A percentile compares a stretch with the other conserved stretches of the same genome.
These are phyloP conservation scores for Cicer pinnatifidum DNA, from an alignment of 306 rosid genomes.

Conservation along the genomic window DNA sequence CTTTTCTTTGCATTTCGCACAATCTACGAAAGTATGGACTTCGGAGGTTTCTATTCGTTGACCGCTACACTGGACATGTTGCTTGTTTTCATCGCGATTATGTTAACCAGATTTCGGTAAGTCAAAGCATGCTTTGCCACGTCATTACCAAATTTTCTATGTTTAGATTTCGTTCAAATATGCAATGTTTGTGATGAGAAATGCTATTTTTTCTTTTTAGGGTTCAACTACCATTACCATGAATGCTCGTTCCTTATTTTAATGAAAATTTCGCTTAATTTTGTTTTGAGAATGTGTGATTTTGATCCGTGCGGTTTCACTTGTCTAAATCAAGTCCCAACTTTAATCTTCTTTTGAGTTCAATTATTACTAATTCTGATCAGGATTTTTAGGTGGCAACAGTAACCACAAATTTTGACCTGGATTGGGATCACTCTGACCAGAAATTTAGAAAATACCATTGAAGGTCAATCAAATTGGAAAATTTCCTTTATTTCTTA, in stretches of 20 bases:
- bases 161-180: not conserved
- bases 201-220: not conserved
- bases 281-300: not conserved
- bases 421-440: no score
- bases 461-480: no score
- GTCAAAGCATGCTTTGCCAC: not conserved
- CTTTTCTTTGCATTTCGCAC: conserved; percentile 69
- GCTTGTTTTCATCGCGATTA: conserved; percentile 60
- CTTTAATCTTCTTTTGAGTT: no score
- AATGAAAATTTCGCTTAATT: not conserved
- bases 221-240: not conserved
- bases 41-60: conserved; percentile 73
- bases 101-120: conserved; percentile 64
- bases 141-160: not conserved
- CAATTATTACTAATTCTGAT: no score
- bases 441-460: no score
- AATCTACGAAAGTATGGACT: conserved; percentile 70
- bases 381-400: no score
- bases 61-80: conserved; percentile 57
- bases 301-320: not conserved
- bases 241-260: no score
- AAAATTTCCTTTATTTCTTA: no score
- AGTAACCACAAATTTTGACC: no score
- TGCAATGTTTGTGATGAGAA: not conserved
- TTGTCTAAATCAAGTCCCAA: not conserved